phyloP scores from a whole-genome alignment of 108 stramenopile genomes.

The Fragilaria crotonensis region DNA sequence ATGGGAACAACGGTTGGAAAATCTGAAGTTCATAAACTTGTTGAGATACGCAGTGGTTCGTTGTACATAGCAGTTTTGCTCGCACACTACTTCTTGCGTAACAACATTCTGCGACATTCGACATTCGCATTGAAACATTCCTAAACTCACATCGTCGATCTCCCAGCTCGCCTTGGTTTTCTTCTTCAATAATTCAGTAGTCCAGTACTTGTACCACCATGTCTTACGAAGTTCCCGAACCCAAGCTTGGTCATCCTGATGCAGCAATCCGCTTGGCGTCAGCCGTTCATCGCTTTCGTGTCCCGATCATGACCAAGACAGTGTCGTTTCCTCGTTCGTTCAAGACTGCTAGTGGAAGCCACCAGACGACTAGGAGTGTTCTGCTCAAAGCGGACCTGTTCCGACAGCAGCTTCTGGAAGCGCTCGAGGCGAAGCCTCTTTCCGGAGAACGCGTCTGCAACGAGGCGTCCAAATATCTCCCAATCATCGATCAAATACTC shows the following conservation, averaged over 20 bases:
- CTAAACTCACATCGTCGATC: too few relatives aligned
- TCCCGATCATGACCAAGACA: slow-evolving; percentile 35
- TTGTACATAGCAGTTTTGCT: too few relatives aligned
- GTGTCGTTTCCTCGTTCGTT: slow-evolving; percentile 64
- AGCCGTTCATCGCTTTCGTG: slow-evolving; percentile 69
- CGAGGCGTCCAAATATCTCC: slow-evolving; percentile 38
- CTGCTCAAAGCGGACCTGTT: slow-evolving; percentile 37
- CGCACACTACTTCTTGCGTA: too few relatives aligned
- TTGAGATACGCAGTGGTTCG: too few relatives aligned
- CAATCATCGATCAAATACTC: slow-evolving; percentile 71
- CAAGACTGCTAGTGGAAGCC: slow-evolving; percentile 27
- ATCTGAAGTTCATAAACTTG: too few relatives aligned
- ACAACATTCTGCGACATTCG: too few relatives aligned
- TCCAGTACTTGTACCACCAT: too few relatives aligned
- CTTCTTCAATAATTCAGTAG: too few relatives aligned
- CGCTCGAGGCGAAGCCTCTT: slow-evolving; percentile 21
- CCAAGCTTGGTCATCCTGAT: slow-evolving; percentile 55
- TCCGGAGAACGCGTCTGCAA: slow-evolving; percentile 44
- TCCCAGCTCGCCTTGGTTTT: too few relatives aligned
- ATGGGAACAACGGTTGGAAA: too few relatives aligned
- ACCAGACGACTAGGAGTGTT: slow-evolving; percentile 28
- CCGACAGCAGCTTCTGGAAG: slow-evolving; percentile 28
- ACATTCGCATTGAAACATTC: too few relatives aligned
- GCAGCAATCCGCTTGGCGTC: slow-evolving; percentile 71
- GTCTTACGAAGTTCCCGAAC: not conserved